Evolutionary conservation across 768 basidiomycete genomes (phyloP).

Genomic region (Rhodotorula diobovata): DNA sequence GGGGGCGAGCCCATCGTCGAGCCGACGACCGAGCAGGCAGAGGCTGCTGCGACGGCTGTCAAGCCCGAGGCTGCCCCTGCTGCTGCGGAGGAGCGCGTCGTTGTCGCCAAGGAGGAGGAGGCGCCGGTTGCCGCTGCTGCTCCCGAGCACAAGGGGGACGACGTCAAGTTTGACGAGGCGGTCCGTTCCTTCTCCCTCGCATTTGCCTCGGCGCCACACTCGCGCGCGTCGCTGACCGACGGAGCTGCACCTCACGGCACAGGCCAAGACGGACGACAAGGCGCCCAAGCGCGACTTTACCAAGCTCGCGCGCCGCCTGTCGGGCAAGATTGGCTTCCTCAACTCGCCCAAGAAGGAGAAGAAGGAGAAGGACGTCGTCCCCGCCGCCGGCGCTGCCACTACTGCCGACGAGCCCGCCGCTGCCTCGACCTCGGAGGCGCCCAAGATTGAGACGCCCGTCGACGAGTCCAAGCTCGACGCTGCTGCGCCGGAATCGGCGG

Average conservation of each 20-base stretch:
- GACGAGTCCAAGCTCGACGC: conserved; percentile 13
- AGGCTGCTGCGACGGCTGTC: conserved; percentile 4
- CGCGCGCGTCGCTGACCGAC: too few relatives aligned
- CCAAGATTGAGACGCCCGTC: conserved; percentile 20
- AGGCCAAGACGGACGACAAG: conserved; percentile 31
- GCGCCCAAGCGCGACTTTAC: conserved; percentile 26
- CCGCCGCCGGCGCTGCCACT: not conserved
- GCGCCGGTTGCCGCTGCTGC: not conserved
- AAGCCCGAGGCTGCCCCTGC: conserved; percentile 9
- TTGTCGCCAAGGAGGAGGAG: not conserved
- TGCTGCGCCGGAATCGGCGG: not conserved
- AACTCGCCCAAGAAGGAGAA: conserved; percentile 38
- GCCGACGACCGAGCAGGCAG: not conserved
- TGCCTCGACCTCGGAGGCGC: conserved; percentile 1
- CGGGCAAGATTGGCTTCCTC: conserved; percentile 25
- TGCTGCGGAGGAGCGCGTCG: too few relatives aligned
- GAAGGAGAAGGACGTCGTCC: conserved; percentile 27
- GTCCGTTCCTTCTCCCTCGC: not conserved
- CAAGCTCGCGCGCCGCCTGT: conserved; percentile 32
- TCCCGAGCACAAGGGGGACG: not conserved
- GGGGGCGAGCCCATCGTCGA: not conserved
- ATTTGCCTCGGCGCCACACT: not conserved
- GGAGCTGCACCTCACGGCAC: not conserved
- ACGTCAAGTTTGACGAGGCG: conserved; percentile 28
- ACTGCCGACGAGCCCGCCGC: not conserved